These are phyloP conservation scores for Daldinia decipiens DNA, from an alignment of 495 filamentous ascomycete species.

Conservation along the genomic window DNA sequence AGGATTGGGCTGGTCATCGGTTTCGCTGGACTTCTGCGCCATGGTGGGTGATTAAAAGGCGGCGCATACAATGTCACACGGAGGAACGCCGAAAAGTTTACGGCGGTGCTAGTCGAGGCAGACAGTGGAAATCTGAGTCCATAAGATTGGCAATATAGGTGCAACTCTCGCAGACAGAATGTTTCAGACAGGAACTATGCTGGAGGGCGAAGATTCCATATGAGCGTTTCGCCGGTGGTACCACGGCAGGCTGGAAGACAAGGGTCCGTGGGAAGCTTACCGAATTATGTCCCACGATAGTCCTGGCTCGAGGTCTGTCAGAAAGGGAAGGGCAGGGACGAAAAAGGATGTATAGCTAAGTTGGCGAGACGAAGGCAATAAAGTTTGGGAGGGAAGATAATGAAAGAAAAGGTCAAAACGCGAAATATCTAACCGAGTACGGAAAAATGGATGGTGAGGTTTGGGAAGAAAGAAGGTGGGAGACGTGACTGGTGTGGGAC, in stretches of 20 bases:
- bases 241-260: constrained; percentile 39
- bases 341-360: constrained; percentile 22
- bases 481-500: constrained; percentile 51
- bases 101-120: constrained; percentile 40
- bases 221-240: constrained; percentile 46
- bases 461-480: constrained; percentile 41
- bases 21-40: constrained; percentile 50
- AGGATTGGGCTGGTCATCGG: constrained; percentile 51
- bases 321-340: constrained; percentile 21
- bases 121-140: constrained; percentile 41
- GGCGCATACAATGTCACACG: constrained; percentile 50
- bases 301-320: constrained; percentile 25
- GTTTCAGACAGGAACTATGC: constrained; percentile 40
- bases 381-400: constrained; percentile 14
- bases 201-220: constrained; percentile 34
- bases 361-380: constrained; percentile 5
- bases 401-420: constrained; percentile 19
- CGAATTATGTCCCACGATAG: constrained; percentile 44
- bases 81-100: constrained; percentile 48
- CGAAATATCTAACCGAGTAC: constrained; percentile 16
- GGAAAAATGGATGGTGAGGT: constrained; percentile 31
- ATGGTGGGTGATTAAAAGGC: constrained; percentile 50
- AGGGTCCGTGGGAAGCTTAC: constrained; percentile 43
- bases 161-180: constrained; percentile 43
- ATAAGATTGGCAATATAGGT: constrained; percentile 44